A percentile compares a stretch with the other conserved stretches of the same genome.
These are phyloP conservation scores for Rauvolfia tetraphylla DNA, from an alignment of 257 asterid species.

Conservation along the genomic window DNA sequence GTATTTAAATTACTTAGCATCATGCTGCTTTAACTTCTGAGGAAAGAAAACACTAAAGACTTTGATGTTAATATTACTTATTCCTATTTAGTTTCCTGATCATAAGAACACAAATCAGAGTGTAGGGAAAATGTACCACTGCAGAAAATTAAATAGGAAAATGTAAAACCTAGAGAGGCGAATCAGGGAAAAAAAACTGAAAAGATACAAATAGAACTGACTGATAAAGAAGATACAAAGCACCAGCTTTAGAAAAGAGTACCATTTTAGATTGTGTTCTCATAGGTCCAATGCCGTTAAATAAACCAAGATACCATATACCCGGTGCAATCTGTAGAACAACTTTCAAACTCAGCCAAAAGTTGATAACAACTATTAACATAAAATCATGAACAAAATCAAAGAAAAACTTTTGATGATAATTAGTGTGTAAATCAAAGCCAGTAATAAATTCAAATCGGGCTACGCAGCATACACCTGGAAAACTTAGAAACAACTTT, in stretches of 20 bases:
- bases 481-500: neutral
- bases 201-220: neutral
- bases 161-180: neutral
- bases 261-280: conserved; percentile 98
- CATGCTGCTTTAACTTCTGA: neutral
- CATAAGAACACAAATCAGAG: neutral
- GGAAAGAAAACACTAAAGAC: neutral
- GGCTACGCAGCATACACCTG: neutral
- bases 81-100: neutral
- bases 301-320: conserved; percentile 84
- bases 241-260: conserved; percentile 20
- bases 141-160: neutral
- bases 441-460: neutral
- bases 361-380: neutral
- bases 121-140: neutral
- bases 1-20: neutral
- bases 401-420: neutral
- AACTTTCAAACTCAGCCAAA: neutral
- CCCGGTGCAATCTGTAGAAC: conserved; percentile 79
- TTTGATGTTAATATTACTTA: neutral
- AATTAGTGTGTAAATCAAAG: neutral
- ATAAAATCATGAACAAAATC: neutral
- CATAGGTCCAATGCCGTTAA: conserved; percentile 82
- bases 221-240: neutral
- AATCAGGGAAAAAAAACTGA: neutral